These are phyloP conservation scores for Cyanidioschyzon merolae DNA, from an alignment of 23 red algal species.

Conservation along the genomic window DNA sequence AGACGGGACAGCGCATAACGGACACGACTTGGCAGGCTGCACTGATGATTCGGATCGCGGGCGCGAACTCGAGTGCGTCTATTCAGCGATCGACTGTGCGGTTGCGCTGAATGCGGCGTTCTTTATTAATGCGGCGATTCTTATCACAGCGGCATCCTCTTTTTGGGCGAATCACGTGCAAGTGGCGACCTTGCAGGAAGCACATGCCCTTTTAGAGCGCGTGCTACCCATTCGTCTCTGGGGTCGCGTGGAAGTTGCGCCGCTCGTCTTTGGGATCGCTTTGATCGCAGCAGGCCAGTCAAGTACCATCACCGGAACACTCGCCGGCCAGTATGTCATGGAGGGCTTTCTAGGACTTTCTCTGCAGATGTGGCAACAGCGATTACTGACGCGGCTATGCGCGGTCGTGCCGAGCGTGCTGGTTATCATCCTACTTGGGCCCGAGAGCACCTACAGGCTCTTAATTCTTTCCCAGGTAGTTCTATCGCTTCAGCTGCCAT, in stretches of 20 bases:
- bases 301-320: conserved; percentile 55
- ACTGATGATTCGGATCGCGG: neutral
- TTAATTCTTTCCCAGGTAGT: conserved; percentile 62
- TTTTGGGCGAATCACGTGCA: conserved; percentile 35
- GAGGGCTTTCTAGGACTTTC: conserved; percentile 84
- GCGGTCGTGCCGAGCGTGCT: conserved; percentile 55
- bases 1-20: neutral
- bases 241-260: conserved; percentile 37
- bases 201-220: conserved; percentile 56
- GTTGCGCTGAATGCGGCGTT: conserved; percentile 50
- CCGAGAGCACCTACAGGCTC: conserved; percentile 43
- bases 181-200: conserved; percentile 83
- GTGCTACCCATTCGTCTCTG: conserved; percentile 19
- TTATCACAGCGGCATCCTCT: conserved; percentile 40
- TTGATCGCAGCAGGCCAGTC: conserved; percentile 62
- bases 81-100: conserved; percentile 45
- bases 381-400: conserved; percentile 35
- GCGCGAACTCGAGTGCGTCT: conserved; percentile 42
- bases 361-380: conserved; percentile 32
- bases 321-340: conserved; percentile 68
- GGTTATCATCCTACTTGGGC: conserved; percentile 47
- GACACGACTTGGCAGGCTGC: neutral
- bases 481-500: conserved; percentile 58
- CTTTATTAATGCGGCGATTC: conserved; percentile 51
- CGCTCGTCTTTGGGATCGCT: conserved; percentile 66